A percentile compares a stretch with the other conserved stretches of the same genome.
Evolutionary conservation across 257 asterid species (phyloP).

Genomic region (Ophiorrhiza pumila): DNA sequence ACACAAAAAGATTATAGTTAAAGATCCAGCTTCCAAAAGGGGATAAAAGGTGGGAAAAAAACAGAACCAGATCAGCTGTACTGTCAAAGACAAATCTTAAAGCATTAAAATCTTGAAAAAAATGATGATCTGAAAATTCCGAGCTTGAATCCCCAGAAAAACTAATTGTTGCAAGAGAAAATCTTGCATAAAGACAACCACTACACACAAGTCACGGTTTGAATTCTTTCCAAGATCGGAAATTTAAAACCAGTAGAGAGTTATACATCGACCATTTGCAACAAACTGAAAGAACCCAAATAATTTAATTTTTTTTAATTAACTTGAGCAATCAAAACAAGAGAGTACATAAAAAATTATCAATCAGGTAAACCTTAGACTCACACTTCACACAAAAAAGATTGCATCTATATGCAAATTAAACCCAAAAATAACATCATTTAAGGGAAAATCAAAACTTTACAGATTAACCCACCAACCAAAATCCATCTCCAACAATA

Average conservation of each 20-base stretch:
- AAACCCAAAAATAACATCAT: background rate
- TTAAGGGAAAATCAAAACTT: background rate
- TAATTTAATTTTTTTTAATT: too few relatives aligned
- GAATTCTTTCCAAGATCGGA: background rate
- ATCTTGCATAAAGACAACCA: background rate
- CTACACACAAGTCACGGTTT: background rate
- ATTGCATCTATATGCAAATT: background rate
- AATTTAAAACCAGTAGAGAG: background rate
- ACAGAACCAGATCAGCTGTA: background rate
- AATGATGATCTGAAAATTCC: background rate
- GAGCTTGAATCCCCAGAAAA: background rate
- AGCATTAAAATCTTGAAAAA: background rate
- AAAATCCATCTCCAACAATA: background rate
- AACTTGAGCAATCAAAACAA: background rate
- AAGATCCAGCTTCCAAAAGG: too few relatives aligned
- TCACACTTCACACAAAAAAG: too few relatives aligned
- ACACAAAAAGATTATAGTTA: too few relatives aligned
- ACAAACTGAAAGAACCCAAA: background rate
- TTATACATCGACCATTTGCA: background rate
- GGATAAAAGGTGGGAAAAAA: background rate
- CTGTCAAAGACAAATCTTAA: too few relatives aligned
- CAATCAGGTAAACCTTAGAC: too few relatives aligned
- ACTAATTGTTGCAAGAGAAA: background rate
- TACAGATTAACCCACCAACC: background rate
- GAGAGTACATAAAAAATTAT: background rate